phyloP scores from a whole-genome alignment of 2,329 filamentous ascomycete species.

The Xylaria sp. region DNA sequence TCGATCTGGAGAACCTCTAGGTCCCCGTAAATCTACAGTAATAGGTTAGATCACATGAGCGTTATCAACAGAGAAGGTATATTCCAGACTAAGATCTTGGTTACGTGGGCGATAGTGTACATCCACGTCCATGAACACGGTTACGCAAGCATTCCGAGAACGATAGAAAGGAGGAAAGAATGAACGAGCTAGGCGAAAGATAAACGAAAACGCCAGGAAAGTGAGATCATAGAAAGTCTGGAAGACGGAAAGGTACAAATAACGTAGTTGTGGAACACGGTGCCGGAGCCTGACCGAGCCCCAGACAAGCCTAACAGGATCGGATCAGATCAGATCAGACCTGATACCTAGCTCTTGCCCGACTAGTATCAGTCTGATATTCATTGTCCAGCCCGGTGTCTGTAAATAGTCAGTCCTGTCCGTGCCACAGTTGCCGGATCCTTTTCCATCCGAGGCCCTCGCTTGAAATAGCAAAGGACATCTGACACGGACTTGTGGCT shows the following conservation, averaged over 20 bases:
- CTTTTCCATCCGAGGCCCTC: neutral
- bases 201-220: neutral
- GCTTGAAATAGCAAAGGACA: neutral
- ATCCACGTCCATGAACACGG: neutral
- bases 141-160: neutral
- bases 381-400: neutral
- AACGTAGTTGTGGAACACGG: neutral
- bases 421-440: conserved; percentile 11
- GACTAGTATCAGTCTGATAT: neutral
- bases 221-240: neutral
- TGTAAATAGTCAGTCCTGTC: neutral
- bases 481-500: conserved; percentile 4
- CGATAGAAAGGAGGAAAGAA: neutral
- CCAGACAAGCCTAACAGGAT: neutral
- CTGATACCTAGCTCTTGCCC: neutral
- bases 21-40: neutral
- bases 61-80: neutral
- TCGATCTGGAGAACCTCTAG: neutral
- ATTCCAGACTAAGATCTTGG: neutral
- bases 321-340: neutral
- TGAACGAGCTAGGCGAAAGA: neutral
- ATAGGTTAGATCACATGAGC: neutral
- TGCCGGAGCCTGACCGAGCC: conserved; percentile 3
- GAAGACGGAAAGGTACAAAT: neutral
- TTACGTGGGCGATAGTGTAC: neutral